Base-by-base conservation (phyloP, 2,329 filamentous ascomycete species). In the Fusarium odoratissimum region DNA sequence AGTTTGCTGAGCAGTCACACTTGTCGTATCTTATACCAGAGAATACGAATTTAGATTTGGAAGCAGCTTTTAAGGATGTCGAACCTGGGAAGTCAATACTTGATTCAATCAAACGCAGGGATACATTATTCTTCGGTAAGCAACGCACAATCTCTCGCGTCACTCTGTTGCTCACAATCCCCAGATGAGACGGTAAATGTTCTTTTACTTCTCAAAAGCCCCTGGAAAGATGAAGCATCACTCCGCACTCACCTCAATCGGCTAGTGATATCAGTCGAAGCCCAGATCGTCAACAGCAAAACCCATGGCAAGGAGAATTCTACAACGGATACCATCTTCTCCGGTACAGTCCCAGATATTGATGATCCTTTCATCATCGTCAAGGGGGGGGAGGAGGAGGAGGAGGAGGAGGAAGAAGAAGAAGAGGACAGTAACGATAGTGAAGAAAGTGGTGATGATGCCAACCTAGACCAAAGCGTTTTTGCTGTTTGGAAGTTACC, bases 121-220 rank as follows among this genome's bases (percentile, higher is more conserved):
- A 91, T 42, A 86, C 87, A 60, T 84, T 95, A 42, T 92, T 93
- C 79, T 94, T 95, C 78, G 93, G 93, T 94, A 85, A 74, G 88
- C 81, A 46, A 19, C 40, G 28, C 46, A 44, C 44, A 33, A 49
- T 61, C 30, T 35, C 73, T 77, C 87, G 88, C 81, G 87, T 84
- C 81, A n/a, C 30, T 54, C 23, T 25, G 25, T 64, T 42, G 42
- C 77, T 78, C 28, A 78, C 67, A 44, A 46, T 21, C 38, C 8
- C 83, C 78, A 95, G 93, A 95, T 87, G 93, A 95, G 84, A 90
- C 89, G 31, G 86, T 93, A 63, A 84, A 91, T 71, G 86, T 94
- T 23, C 90, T 93, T 77, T 83, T 95, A 69, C 85, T 93, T 16
- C 86, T 95, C 64, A 88, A 89, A 76, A 91, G 91, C 13, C 90